Conservation (phyloP, 768 basidiomycete genomes). For the Mycena haematopus region DNA sequence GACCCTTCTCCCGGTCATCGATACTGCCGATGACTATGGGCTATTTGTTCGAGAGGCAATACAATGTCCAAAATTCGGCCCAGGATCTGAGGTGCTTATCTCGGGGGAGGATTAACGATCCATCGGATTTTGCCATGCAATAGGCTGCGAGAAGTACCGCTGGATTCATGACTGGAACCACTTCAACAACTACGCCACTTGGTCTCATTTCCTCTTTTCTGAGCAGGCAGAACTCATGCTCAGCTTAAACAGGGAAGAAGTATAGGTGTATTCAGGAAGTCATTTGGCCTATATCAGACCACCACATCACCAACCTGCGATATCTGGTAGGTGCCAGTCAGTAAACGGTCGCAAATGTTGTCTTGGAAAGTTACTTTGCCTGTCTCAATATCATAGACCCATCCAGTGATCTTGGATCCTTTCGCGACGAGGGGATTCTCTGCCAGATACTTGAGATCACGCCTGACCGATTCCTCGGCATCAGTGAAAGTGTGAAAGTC, state of each 20-base stretch:
- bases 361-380: constrained; percentile 47
- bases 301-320: neutral
- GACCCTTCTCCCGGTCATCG: constrained; percentile 23
- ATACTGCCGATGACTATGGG: constrained; percentile 25
- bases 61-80: constrained; percentile 20
- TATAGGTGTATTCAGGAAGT: too few species aligned
- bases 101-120: constrained; percentile 17
- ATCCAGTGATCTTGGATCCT: constrained; percentile 51
- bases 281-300: neutral
- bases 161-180: too few species aligned
- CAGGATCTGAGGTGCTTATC: constrained; percentile 19
- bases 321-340: neutral
- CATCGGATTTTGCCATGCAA: too few species aligned
- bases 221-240: too few species aligned
- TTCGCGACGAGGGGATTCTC: constrained; percentile 47
- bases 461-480: constrained; percentile 46
- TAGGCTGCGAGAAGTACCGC: too few species aligned
- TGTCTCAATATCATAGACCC: constrained; percentile 58
- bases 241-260: too few species aligned
- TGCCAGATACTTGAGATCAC: constrained; percentile 52
- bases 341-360: neutral
- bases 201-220: too few species aligned
- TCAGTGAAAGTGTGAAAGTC: constrained; percentile 50
- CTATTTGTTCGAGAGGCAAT: constrained; percentile 23
- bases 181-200: too few species aligned